A percentile compares a stretch with the other conserved stretches of the same genome.
These are phyloP conservation scores for Termitomyces sp. DNA, from an alignment of 768 basidiomycete genomes.

Conservation along the genomic window DNA sequence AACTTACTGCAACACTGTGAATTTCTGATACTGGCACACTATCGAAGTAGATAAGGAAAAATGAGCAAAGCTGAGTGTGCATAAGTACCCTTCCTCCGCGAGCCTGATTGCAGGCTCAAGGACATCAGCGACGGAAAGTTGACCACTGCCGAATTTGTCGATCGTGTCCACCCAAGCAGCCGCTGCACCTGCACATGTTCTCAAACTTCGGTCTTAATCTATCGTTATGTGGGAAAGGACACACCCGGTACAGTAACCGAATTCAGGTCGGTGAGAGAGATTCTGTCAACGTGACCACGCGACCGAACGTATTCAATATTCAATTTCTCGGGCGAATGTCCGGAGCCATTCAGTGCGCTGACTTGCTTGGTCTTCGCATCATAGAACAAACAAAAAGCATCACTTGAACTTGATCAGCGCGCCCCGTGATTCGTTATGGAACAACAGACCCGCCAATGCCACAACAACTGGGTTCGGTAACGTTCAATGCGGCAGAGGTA, in stretches of 20 bases:
- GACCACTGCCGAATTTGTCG: constrained; percentile 75
- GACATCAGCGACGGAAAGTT: constrained; percentile 56
- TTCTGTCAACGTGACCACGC: constrained; percentile 66
- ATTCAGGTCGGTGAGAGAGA: constrained; percentile 81
- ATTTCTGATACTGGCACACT: constrained; percentile 89
- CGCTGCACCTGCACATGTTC: constrained; percentile 60
- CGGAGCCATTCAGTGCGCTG: constrained; percentile 90
- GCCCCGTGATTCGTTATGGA: constrained; percentile 10
- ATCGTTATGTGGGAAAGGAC: constrained; percentile 1
- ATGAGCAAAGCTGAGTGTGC: background rate
- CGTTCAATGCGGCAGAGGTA: constrained; percentile 85
- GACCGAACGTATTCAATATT: constrained; percentile 66
- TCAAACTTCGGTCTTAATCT: constrained; percentile 1
- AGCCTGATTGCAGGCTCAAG: constrained; percentile 86
- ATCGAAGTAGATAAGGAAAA: background rate
- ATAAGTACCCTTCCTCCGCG: constrained; percentile 80
- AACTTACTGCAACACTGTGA: constrained; percentile 56
- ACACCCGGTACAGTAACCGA: constrained; percentile 85
- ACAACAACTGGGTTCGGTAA: constrained; percentile 83
- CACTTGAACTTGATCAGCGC: constrained; percentile 36
- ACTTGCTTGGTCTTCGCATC: constrained; percentile 79
- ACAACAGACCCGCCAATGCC: constrained; percentile 82
- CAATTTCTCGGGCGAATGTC: constrained; percentile 77
- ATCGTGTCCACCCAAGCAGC: constrained; percentile 94
- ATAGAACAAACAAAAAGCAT: constrained; percentile 92